A percentile compares a stretch with the other conserved stretches of the same genome.
These are phyloP conservation scores for Thuidium tamariscinum DNA, from an alignment of 225 moss, liverwort and hornwort genomes.

Conservation along the genomic window DNA sequence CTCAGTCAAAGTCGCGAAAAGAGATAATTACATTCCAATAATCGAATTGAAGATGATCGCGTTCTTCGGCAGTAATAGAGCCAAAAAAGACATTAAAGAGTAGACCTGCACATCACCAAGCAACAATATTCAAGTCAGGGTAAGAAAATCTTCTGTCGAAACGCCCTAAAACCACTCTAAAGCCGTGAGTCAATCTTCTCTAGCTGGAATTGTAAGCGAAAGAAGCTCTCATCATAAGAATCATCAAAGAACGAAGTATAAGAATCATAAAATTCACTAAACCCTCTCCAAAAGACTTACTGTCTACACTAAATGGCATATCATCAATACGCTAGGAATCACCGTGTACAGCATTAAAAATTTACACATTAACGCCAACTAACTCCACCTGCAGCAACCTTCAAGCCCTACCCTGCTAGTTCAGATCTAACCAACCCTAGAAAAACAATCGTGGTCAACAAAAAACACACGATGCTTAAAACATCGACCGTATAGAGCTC, in stretches of 20 bases:
- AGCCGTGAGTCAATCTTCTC: not conserved
- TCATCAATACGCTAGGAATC: not conserved
- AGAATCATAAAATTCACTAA: not conserved
- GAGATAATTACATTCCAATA: slow-evolving; percentile 38
- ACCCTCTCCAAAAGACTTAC: not conserved
- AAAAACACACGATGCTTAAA: not conserved
- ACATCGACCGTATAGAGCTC: not conserved
- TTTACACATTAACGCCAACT: not conserved
- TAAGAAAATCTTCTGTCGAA: not conserved
- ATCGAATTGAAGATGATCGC: slow-evolving; percentile 58
- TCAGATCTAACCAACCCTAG: not conserved
- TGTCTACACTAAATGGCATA: not conserved
- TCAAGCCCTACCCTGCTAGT: not conserved
- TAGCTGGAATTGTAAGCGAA: not conserved
- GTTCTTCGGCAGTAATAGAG: slow-evolving; percentile 31
- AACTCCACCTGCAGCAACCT: not conserved
- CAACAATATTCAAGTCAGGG: not conserved
- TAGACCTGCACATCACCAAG: slow-evolving; percentile 35
- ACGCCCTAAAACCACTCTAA: not conserved
- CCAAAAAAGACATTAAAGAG: slow-evolving; percentile 51
- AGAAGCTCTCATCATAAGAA: not conserved
- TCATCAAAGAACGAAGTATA: not conserved
- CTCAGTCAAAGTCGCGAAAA: not conserved
- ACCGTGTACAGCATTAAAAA: not conserved
- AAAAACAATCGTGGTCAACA: not conserved